phyloP scores from a whole-genome alignment of 441 rosid genomes.

The Populus tomentosa region DNA sequence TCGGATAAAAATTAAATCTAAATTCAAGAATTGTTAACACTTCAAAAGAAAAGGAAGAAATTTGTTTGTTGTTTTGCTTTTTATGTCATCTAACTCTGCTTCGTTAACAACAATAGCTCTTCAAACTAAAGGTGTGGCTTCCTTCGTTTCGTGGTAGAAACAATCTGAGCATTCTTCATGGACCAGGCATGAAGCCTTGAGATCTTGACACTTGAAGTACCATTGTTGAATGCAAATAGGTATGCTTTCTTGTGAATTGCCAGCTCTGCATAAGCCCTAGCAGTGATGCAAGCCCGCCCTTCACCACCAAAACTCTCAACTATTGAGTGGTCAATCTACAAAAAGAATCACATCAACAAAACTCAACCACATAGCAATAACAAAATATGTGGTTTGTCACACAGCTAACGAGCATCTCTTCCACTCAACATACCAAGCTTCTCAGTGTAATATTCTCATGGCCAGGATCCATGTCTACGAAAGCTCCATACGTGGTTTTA shows the following conservation, averaged over 20 bases:
- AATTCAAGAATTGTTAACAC: too few relatives aligned
- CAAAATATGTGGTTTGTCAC: not conserved
- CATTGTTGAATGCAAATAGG: constrained; percentile 37
- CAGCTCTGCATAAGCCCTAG: constrained; percentile 53
- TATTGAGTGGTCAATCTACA: constrained; percentile 42
- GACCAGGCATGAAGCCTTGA: constrained; percentile 33
- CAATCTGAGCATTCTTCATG: constrained; percentile 31
- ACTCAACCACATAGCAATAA: not conserved
- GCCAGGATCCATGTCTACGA: constrained; percentile 46
- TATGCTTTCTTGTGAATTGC: constrained; percentile 35
- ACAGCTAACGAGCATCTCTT: not conserved
- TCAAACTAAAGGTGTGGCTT: not conserved
- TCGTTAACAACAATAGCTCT: not conserved
- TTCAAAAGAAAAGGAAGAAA: too few relatives aligned
- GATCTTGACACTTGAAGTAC: constrained; percentile 19
- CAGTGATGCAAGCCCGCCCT: constrained; percentile 33
- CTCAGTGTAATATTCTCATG: constrained; percentile 54
- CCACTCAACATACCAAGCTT: constrained; percentile 52
- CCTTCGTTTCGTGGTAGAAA: not conserved
- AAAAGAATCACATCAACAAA: not conserved
- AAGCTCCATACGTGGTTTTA: constrained; percentile 56
- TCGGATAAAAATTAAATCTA: too few relatives aligned
- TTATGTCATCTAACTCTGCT: too few relatives aligned
- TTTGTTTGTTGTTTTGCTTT: not conserved
- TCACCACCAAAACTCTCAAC: constrained; percentile 33